Percentiles rank a stretch among this genome's conserved stretches.
Evolutionary conservation across 768 basidiomycete genomes (phyloP).

Genomic region (Suillus variegatus): DNA sequence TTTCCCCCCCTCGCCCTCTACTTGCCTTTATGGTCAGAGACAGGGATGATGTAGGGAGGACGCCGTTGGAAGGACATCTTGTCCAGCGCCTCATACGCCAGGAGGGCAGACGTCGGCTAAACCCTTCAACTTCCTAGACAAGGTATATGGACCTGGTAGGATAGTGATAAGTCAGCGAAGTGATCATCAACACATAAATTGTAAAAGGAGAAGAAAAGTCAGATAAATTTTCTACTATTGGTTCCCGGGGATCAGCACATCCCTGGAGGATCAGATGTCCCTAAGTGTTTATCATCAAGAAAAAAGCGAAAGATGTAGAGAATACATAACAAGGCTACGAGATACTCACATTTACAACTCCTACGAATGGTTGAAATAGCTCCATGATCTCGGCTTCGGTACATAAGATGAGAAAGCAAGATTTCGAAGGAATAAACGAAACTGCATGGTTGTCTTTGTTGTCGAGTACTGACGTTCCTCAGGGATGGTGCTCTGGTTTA

Average conservation of each 20-base stretch:
- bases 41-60: slow-evolving; percentile 85
- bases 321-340: background rate
- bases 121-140: slow-evolving; percentile 54
- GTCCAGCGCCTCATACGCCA: slow-evolving; percentile 79
- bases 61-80: slow-evolving; percentile 89
- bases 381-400: slow-evolving; percentile 69
- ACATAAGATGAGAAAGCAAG: slow-evolving; percentile 80
- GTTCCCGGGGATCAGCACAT: slow-evolving; percentile 47
- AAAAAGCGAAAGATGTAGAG: slow-evolving; percentile 9
- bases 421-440: slow-evolving; percentile 91
- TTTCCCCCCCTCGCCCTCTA: slow-evolving; percentile 42
- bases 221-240: slow-evolving; percentile 56
- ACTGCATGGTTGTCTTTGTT: slow-evolving; percentile 58
- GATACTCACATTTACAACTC: slow-evolving; percentile 69
- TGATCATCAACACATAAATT: background rate
- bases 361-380: slow-evolving; percentile 69
- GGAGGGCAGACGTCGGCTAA: slow-evolving; percentile 63
- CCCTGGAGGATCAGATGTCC: slow-evolving; percentile 48
- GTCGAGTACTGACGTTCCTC: slow-evolving; percentile 31
- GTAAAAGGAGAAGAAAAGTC: slow-evolving; percentile 16
- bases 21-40: slow-evolving; percentile 64
- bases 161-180: background rate
- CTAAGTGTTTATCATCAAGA: slow-evolving; percentile 45
- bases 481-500: slow-evolving; percentile 7
- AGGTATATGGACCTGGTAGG: slow-evolving; percentile 52